Evolutionary conservation across 148 eudicot species (phyloP), one percentile per base, ranked within the genome.

Genomic region (Camellia sinensis): DNA sequence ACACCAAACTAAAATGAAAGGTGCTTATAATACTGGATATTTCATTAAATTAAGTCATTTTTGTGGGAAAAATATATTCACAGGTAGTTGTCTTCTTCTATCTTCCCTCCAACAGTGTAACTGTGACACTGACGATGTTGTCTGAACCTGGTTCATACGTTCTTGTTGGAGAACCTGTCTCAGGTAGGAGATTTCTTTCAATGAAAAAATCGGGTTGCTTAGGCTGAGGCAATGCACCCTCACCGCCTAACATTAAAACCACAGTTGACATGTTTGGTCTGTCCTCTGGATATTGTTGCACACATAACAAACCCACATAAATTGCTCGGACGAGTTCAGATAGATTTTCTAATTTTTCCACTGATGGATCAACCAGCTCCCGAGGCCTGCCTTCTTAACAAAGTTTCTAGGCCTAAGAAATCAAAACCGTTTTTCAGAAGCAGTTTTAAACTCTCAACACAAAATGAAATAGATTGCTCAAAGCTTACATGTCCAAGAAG

Each of bases 381-480:
- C 59, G 5, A 46, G 83, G 56, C 61, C 71, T 82, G 46, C 53
- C 83, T 79, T 82, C 81, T 37, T 59, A 72, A 41, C 70, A 67
- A 0, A 79, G 80, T 54, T 11, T 62, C 87, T 85, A 85, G 43
- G 83, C 85, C 87, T 85, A 73, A 48, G 21, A 4, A 45, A n/a
- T 68, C 15, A 0, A 53, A 12, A 12, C 0, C 63, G 0, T 0
- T 10, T 10, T 12, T 10, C 18, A 10, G 2, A 15, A 60, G 63
- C 5, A 7, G 0, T 11, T 60, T 7, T 60, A 7, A 15, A 7
- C 6, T 11, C 14, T 15, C 9, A 11, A 60, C 14, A 60, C 15
- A 10, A 60, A 60, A 1, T 60, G 63, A 60, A 60, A 10, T 7
- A 7, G 14, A 60, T 4, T 60, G 8, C 37, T 29, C 37, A 57